Base-by-base conservation (phyloP, 306 rosid genomes). In the Lathyrus aphaca region DNA sequence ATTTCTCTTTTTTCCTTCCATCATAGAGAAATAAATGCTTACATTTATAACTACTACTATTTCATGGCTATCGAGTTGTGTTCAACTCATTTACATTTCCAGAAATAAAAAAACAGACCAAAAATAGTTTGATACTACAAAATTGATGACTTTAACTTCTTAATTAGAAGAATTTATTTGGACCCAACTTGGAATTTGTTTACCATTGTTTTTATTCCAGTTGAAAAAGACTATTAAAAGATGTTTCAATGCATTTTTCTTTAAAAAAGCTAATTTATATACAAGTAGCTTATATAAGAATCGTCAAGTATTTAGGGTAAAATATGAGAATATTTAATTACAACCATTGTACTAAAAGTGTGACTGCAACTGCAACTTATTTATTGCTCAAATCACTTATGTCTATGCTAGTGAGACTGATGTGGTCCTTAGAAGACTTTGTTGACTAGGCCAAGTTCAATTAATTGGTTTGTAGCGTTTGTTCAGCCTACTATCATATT, bases 151-250 rank as follows among this genome's bases (percentile, higher is more conserved):
- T 59, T 13, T 8, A 48, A 19, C 43, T 29, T 56, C 63, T 53
- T 3, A 11, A 19, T 67, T 29, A 5, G 4, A 71, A 59, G 60
- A 23, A 45, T 13, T 45, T 72, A 35, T 42, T 72, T 76, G 53
- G 60, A 46, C 43, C 37, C 9, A 37, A 61, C 38, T 23, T 10
- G 12, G 39, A 46, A 16, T 7, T 63, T 39, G 6, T 35, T 54
- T 77, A 38, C 16, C 59, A 14, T 70, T 55, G 25, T 18, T 25
- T 54, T 54, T 64, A 68, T 70, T 71, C 67, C 23, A 39, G 11
- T 15, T 17, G 73, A n/a, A 58, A 71, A 65, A 25, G 43, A 71
- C 68, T 56, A 64, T 25, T 29, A 29, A 11, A 46, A 25, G 8
- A 9, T 32, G 45, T 35, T 77, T 64, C n/a, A 6, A 32, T 32